These are phyloP conservation scores for Pseudogymnoascus sp. DNA, from an alignment of 2,329 filamentous ascomycete genomes.

Conservation along the genomic window DNA sequence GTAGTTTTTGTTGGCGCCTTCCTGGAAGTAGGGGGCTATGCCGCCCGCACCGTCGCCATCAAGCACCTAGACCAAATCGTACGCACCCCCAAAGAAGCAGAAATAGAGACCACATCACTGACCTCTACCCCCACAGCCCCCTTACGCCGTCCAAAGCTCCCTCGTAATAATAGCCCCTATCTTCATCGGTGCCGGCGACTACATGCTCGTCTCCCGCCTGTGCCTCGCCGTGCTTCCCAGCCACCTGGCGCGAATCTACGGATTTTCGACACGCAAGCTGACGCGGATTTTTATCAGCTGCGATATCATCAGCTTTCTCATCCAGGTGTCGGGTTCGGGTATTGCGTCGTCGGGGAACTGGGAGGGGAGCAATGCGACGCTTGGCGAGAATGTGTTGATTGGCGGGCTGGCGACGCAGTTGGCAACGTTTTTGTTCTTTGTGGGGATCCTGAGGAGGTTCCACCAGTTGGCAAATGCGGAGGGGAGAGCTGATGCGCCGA, in stretches of 20 bases:
- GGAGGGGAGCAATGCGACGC: conserved; percentile 34
- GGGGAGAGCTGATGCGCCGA: conserved; percentile 26
- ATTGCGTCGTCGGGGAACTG: conserved; percentile 40
- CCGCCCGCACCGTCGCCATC: conserved; percentile 34
- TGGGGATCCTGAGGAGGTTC: conserved; percentile 37
- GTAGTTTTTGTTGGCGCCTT: conserved; percentile 38
- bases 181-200: conserved; percentile 45
- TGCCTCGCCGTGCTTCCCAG: conserved; percentile 35
- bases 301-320: conserved; percentile 41
- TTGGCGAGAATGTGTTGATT: conserved; percentile 39
- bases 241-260: conserved; percentile 32
- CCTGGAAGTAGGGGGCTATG: conserved; percentile 40
- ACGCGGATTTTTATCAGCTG: conserved; percentile 42
- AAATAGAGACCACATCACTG: not conserved
- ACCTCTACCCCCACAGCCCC: conserved; percentile 11
- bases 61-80: conserved; percentile 33
- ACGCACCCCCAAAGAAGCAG: conserved; percentile 14
- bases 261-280: conserved; percentile 34
- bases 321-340: conserved; percentile 40
- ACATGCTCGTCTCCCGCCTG: conserved; percentile 45
- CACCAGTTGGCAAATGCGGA: conserved; percentile 29
- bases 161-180: conserved; percentile 45
- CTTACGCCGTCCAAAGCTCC: conserved; percentile 20
- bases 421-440: conserved; percentile 36
- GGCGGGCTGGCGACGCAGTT: conserved; percentile 39